phyloP scores from a whole-genome alignment of 805 yeast genomes.

The Lipomyces sp. region DNA sequence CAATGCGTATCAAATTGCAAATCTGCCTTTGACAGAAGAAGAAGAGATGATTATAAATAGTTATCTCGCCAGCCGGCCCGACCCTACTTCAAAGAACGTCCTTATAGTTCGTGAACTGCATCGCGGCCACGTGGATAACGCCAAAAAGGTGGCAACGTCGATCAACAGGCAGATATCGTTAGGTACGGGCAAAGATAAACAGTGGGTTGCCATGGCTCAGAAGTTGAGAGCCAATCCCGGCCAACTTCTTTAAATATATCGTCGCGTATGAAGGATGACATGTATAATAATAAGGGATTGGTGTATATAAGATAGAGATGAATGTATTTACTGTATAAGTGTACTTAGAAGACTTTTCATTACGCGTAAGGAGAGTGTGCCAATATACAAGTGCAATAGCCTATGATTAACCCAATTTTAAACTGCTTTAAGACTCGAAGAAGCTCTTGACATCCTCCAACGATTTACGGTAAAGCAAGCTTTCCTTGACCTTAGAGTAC shows the following conservation, averaged over 20 bases:
- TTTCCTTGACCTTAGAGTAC: conserved; percentile 25
- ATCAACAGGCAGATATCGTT: conserved; percentile 19
- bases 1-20: conserved; percentile 14
- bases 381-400: neutral
- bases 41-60: conserved; percentile 19
- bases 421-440: conserved; percentile 18
- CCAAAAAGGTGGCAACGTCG: conserved; percentile 12
- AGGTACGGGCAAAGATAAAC: conserved; percentile 19
- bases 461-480: conserved; percentile 22
- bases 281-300: neutral
- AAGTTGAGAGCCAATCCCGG: conserved; percentile 14
- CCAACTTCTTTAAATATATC: conserved; percentile 10
- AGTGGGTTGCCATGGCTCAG: conserved; percentile 26
- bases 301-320: conserved; percentile 2
- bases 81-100: conserved; percentile 22
- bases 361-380: neutral
- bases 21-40: conserved; percentile 9
- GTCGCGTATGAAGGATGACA: neutral
- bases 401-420: neutral
- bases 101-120: conserved; percentile 24
- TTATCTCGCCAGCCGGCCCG: conserved; percentile 15
- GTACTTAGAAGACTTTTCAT: conserved; percentile 7
- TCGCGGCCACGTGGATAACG: conserved; percentile 18
- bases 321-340: conserved; percentile 9
- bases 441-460: conserved; percentile 19